Conservation (phyloP, 176 grass and related monocot genomes). For the Eragrostis nindensis region DNA sequence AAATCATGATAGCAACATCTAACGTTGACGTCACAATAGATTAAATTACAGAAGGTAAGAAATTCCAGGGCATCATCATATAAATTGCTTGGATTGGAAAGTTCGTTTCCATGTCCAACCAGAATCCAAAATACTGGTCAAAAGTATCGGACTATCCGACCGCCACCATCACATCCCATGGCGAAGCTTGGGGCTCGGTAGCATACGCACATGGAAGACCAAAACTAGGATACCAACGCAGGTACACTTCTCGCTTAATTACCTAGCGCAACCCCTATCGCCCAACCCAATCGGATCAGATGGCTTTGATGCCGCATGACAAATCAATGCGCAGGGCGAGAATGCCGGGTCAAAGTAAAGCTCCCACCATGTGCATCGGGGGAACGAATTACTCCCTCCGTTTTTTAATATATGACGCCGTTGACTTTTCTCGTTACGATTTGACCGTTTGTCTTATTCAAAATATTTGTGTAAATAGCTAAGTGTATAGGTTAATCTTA, state of each 20-base stretch:
- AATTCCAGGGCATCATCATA: background rate
- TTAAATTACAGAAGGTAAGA: background rate
- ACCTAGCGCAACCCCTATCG: background rate
- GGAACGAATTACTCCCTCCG: background rate
- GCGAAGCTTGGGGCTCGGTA: background rate
- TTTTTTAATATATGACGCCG: too few relatives aligned
- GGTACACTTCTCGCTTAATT: background rate
- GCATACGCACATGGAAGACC: background rate
- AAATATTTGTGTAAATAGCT: too few relatives aligned
- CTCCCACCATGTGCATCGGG: background rate
- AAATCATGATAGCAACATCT: background rate
- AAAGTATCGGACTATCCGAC: background rate
- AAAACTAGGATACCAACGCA: background rate
- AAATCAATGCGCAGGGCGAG: background rate
- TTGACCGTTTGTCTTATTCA: too few relatives aligned
- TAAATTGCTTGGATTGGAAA: background rate
- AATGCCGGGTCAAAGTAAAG: background rate
- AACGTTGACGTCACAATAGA: background rate
- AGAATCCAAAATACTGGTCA: constrained; percentile 17
- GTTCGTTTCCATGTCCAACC: background rate
- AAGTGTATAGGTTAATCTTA: too few relatives aligned
- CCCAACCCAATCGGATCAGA: background rate
- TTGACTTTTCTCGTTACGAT: too few relatives aligned
- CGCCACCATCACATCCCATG: too few relatives aligned
- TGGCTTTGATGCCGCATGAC: background rate